A percentile compares a stretch with the other conserved stretches of the same genome.
phyloP scores from a whole-genome alignment of 2,329 filamentous ascomycete species.

The Chaetothyriales sp. region DNA sequence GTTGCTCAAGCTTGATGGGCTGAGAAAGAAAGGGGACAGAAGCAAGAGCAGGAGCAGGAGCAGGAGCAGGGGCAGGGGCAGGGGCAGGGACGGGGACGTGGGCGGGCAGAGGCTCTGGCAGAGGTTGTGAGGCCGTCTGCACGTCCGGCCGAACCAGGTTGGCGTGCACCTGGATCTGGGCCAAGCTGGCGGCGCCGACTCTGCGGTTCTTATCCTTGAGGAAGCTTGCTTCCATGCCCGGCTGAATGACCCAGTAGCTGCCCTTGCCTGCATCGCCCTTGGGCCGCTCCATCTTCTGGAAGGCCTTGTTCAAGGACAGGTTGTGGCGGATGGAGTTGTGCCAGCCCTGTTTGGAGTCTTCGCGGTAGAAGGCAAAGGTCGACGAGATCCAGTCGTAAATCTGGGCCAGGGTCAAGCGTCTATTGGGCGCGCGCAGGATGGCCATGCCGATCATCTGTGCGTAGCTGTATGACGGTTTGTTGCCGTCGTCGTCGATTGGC shows the following conservation, averaged over 20 bases:
- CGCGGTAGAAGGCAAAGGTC: conserved; percentile 75
- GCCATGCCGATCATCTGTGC: conserved; percentile 94
- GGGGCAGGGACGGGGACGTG: no score
- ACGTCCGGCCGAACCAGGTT: conserved; percentile 13
- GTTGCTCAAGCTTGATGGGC: conserved; percentile 23
- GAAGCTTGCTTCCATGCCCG: conserved; percentile 80
- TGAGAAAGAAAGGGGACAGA: conserved; percentile 19
- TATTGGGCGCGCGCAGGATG: conserved; percentile 70
- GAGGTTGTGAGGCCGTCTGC: conserved; percentile 12
- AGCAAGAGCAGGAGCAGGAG: no score
- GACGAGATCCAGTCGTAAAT: conserved; percentile 99
- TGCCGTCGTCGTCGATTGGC: conserved; percentile 66
- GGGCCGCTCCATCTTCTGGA: conserved; percentile 85
- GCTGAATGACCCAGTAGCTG: conserved; percentile 89
- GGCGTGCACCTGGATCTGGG: conserved; percentile 32
- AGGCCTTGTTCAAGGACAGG: conserved; percentile 89
- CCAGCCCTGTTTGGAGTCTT: conserved; percentile 65
- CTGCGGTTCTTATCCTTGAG: conserved; percentile 61
- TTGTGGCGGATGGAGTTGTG: conserved; percentile 99
- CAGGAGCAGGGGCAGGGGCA: no score
- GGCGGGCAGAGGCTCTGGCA: conserved; percentile 11
- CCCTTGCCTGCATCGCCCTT: conserved; percentile 97
- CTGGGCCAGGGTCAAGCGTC: conserved; percentile 76
- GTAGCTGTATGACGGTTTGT: conserved; percentile 85
- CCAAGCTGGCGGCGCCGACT: conserved; percentile 7